Percentiles rank a stretch among this genome's conserved stretches.
These are phyloP conservation scores for Euclidium syriacum DNA, from an alignment of 345 rosid species.

Conservation along the genomic window DNA sequence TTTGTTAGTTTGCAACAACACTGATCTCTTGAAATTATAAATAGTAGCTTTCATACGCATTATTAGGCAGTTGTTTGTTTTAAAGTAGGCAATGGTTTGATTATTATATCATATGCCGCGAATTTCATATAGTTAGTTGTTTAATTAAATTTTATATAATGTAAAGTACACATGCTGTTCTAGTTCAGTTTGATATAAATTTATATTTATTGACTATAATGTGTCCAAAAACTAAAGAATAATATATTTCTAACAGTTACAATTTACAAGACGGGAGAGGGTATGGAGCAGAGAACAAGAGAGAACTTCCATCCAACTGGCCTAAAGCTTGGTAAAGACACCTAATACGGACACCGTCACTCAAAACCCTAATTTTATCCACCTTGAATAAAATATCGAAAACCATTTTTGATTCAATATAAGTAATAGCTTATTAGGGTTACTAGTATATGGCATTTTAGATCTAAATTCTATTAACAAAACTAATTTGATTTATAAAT, in stretches of 20 bases:
- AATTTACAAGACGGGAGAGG: conserved; percentile 28
- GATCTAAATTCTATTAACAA: no score
- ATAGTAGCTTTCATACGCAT: background rate
- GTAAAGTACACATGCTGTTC: conserved; percentile 18
- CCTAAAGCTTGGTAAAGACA: conserved; percentile 16
- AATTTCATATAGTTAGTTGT: background rate
- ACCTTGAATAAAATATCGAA: no score
- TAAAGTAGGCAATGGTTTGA: conserved; percentile 2
- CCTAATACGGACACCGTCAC: conserved; percentile 21
- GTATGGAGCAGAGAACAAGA: conserved; percentile 19
- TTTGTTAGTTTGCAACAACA: background rate
- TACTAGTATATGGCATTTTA: no score
- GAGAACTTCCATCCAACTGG: conserved; percentile 21
- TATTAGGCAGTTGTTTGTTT: conserved; percentile 9
- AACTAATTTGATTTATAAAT: no score
- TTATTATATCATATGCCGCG: background rate
- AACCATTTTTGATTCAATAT: no score
- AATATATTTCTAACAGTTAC: conserved; percentile 15
- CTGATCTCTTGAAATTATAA: background rate
- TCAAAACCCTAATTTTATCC: background rate
- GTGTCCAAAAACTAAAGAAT: conserved; percentile 16
- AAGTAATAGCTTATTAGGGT: no score
- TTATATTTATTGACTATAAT: conserved; percentile 3
- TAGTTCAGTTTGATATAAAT: background rate
- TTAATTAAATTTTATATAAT: background rate